Conservation (phyloP, 2,329 filamentous ascomycete species). For the Neonectria magnoliae region DNA sequence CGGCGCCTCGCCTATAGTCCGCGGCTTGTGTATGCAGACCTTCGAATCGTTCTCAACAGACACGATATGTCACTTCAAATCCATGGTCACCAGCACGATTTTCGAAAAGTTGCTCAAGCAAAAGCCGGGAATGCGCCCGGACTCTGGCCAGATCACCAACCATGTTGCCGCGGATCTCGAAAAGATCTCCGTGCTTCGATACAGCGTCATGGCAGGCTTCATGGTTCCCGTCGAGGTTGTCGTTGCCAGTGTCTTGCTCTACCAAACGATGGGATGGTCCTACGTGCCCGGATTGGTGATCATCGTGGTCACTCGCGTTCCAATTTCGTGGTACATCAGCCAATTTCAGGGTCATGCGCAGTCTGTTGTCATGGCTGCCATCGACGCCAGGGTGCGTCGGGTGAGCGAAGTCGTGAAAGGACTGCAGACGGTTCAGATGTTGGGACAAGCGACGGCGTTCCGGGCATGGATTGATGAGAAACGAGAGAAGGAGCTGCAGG, state of each 20-base stretch:
- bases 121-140: neutral
- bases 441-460: constrained; percentile 5
- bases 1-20: constrained; percentile 9
- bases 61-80: constrained; percentile 14
- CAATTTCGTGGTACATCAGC: constrained; percentile 17
- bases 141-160: constrained; percentile 8
- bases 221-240: constrained; percentile 17
- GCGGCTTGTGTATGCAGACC: constrained; percentile 18
- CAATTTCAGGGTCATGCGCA: constrained; percentile 6
- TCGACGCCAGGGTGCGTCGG: constrained; percentile 13
- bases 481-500: constrained; percentile 3
- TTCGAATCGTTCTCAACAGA: constrained; percentile 17
- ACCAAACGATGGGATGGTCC: constrained; percentile 17
- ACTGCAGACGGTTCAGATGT: constrained; percentile 17
- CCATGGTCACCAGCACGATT: neutral
- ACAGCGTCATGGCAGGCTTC: constrained; percentile 16
- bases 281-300: constrained; percentile 10
- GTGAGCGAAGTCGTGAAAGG: constrained; percentile 6
- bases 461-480: constrained; percentile 2
- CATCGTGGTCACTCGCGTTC: neutral
- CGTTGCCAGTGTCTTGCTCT: constrained; percentile 9
- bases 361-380: constrained; percentile 4
- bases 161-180: constrained; percentile 12
- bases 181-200: constrained; percentile 9
- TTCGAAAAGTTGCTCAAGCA: neutral